Conservation (phyloP, 1,284 basidiomycete genomes). For the Cryptococcus hybrid region DNA sequence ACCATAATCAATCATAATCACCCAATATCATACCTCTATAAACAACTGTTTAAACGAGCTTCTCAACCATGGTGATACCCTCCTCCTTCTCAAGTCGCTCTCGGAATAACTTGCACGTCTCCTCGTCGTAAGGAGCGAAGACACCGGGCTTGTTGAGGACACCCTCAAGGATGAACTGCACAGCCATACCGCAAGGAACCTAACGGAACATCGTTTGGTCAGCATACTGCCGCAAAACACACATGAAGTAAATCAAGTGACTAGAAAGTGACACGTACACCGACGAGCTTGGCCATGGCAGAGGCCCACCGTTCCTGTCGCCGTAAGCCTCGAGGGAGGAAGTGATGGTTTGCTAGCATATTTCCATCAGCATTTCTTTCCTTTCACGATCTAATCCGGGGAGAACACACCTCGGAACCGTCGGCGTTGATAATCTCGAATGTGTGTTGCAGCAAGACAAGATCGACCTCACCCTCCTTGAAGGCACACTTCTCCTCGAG, state of each 20-base stretch:
- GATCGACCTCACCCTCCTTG: slow-evolving; percentile 84
- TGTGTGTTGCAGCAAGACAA: slow-evolving; percentile 98
- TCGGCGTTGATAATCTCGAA: slow-evolving; percentile 85
- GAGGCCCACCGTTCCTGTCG: slow-evolving; percentile 68
- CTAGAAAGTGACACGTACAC: slow-evolving; percentile 40
- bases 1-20: too few species aligned
- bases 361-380: neutral
- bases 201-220: neutral
- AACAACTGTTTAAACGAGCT: slow-evolving; percentile 43
- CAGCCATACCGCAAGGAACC: slow-evolving; percentile 90
- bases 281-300: slow-evolving; percentile 91
- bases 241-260: neutral
- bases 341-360: slow-evolving; percentile 74
- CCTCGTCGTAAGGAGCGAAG: slow-evolving; percentile 81
- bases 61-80: slow-evolving; percentile 77
- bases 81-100: slow-evolving; percentile 70
- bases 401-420: slow-evolving; percentile 62
- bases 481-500: slow-evolving; percentile 93
- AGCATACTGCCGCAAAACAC: too few species aligned
- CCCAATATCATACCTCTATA: too few species aligned
- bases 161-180: slow-evolving; percentile 70
- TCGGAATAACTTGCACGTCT: slow-evolving; percentile 76
- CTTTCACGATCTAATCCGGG: neutral
- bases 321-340: slow-evolving; percentile 93
- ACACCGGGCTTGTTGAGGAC: slow-evolving; percentile 75